A percentile compares a stretch with the other conserved stretches of the same genome.
Evolutionary conservation across 139 green algal species (phyloP).

Genomic region (Coccomyxa sp.): DNA sequence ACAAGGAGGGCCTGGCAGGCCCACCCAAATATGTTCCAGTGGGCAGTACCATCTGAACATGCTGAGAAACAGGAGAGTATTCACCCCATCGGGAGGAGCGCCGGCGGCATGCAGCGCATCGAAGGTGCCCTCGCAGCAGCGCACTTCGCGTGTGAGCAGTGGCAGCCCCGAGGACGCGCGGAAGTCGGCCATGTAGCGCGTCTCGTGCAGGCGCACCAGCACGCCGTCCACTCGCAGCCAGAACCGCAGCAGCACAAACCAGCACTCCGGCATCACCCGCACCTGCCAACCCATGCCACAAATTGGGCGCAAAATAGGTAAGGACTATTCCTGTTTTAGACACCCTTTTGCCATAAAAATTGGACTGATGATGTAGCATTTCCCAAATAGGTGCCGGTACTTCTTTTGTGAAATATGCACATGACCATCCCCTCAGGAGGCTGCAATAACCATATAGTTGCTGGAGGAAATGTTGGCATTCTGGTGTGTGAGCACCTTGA

Average conservation of each 20-base stretch:
- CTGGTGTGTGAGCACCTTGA: conserved; percentile 22
- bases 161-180: background rate
- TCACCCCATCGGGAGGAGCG: conserved; percentile 38
- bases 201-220: conserved; percentile 74
- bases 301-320: too few relatives aligned
- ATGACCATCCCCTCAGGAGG: too few relatives aligned
- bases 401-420: too few relatives aligned
- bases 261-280: conserved; percentile 77
- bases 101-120: conserved; percentile 41
- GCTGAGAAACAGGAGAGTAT: background rate
- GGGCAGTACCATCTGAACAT: too few relatives aligned
- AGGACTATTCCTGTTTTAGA: too few relatives aligned
- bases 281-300: conserved; percentile 17
- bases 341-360: too few relatives aligned
- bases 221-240: conserved; percentile 82
- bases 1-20: too few relatives aligned
- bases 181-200: conserved; percentile 60
- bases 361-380: too few relatives aligned
- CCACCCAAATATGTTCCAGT: too few relatives aligned
- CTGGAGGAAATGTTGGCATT: too few relatives aligned
- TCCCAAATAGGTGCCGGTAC: too few relatives aligned
- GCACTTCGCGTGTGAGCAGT: conserved; percentile 39
- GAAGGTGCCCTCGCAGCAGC: conserved; percentile 61
- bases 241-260: conserved; percentile 82
- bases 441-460: too few relatives aligned